phyloP scores from a whole-genome alignment of 1,139 yeast genomes.

The Scheffersomyces stambukii region DNA sequence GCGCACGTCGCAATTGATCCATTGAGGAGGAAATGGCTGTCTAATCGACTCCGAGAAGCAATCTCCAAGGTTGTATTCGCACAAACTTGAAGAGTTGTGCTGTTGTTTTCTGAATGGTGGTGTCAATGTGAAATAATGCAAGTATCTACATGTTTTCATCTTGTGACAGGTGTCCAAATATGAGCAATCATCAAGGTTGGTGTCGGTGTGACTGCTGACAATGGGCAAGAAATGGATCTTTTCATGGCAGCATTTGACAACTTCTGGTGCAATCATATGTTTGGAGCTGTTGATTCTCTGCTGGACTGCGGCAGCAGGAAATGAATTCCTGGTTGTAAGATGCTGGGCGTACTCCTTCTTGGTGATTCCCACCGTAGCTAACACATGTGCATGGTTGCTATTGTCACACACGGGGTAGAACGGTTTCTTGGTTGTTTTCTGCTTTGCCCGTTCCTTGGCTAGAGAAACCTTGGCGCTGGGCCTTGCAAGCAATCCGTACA shows the following conservation, averaged over 20 bases:
- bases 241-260: constrained; percentile 37
- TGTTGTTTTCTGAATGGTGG: constrained; percentile 28
- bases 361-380: constrained; percentile 24
- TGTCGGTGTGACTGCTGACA: constrained; percentile 53
- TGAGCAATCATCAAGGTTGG: constrained; percentile 83
- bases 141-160: constrained; percentile 71
- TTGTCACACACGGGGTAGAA: constrained; percentile 54
- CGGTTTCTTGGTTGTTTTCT: constrained; percentile 33
- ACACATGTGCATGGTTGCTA: constrained; percentile 36
- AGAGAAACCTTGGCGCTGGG: constrained; percentile 31
- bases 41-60: constrained; percentile 35
- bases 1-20: constrained; percentile 83
- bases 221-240: constrained; percentile 65
- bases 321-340: constrained; percentile 13
- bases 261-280: constrained; percentile 21
- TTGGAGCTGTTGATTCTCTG: constrained; percentile 17
- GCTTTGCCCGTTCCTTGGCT: constrained; percentile 36
- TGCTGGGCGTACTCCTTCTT: constrained; percentile 15
- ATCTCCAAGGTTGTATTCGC: constrained; percentile 57
- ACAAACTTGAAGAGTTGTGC: background rate
- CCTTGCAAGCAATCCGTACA: constrained; percentile 15
- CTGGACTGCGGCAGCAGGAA: constrained; percentile 17
- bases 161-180: constrained; percentile 92
- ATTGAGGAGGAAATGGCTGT: constrained; percentile 56
- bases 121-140: constrained; percentile 68